A percentile compares a stretch with the other conserved stretches of the same genome.
Conservation (phyloP, 768 basidiomycete species). For the Xerocomus spinulosus region DNA sequence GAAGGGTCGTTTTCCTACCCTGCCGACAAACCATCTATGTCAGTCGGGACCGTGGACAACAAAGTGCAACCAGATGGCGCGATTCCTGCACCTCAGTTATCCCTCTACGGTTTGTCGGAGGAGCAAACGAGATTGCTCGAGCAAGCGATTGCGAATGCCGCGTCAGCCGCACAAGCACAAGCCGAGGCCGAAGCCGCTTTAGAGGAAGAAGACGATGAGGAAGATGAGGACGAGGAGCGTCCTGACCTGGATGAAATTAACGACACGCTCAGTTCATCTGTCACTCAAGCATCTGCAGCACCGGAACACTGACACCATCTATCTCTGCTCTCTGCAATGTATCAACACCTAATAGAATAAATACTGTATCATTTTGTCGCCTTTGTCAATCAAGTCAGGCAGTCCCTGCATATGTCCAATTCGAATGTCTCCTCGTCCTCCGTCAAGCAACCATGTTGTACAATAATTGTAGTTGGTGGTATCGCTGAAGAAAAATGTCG, state of each 20-base stretch:
- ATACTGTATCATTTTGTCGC: constrained; percentile 20
- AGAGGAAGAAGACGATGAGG: constrained; percentile 63
- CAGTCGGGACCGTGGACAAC: constrained; percentile 10
- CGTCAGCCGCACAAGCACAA: constrained; percentile 70
- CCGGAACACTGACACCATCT: constrained; percentile 19
- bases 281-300: constrained; percentile 3
- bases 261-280: constrained; percentile 12
- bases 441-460: constrained; percentile 21
- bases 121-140: constrained; percentile 68
- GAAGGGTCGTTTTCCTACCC: constrained; percentile 9
- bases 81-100: constrained; percentile 40
- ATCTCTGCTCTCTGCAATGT: constrained; percentile 19
- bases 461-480: constrained; percentile 17
- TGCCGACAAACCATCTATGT: constrained; percentile 1
- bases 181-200: constrained; percentile 74
- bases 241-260: constrained; percentile 15
- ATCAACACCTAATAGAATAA: constrained; percentile 21
- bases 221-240: constrained; percentile 40
- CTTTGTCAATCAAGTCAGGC: constrained; percentile 5
- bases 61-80: constrained; percentile 5
- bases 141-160: constrained; percentile 69
- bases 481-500: constrained; percentile 19
- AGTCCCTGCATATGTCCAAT: constrained; percentile 12
- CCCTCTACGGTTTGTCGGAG: constrained; percentile 67
- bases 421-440: constrained; percentile 6